These are phyloP conservation scores for Rhodamnia rubescens DNA, from an alignment of 345 rosid genomes.

Conservation along the genomic window DNA sequence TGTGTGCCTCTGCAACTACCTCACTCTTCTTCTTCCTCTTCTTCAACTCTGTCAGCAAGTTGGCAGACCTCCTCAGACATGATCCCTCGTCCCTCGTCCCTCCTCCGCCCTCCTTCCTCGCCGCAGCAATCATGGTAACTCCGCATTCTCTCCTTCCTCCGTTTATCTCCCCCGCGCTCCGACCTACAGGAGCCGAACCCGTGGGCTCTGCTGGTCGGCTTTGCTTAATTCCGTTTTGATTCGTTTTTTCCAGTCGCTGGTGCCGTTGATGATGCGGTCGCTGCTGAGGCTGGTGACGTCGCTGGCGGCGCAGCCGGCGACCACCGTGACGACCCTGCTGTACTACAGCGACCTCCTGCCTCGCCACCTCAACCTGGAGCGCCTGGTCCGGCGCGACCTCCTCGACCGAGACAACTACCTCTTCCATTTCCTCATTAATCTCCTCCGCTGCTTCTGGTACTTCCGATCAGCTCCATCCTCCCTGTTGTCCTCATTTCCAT, in stretches of 20 bases:
- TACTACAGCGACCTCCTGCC: conserved; percentile 44
- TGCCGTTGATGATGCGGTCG: conserved; percentile 26
- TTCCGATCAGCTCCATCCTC: not conserved
- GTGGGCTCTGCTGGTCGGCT: not conserved
- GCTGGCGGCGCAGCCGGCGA: conserved; percentile 20
- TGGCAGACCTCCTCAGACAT: not conserved
- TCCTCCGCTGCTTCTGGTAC: conserved; percentile 44
- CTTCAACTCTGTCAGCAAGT: not conserved
- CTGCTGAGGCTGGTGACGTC: conserved; percentile 18
- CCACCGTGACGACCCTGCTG: conserved; percentile 28
- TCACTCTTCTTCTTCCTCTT: not conserved
- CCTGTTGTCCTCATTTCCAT: not conserved
- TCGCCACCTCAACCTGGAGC: conserved; percentile 16
- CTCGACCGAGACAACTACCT: conserved; percentile 34
- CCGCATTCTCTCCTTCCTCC: not conserved
- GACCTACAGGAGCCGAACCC: not conserved
- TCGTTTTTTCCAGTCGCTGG: conserved; percentile 13
- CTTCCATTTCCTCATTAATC: conserved; percentile 39
- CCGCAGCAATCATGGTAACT: not conserved
- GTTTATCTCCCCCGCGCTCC: not conserved
- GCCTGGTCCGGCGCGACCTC: conserved; percentile 32
- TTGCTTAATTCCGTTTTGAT: not conserved
- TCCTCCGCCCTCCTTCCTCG: not conserved
- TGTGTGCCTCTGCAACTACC: not conserved
- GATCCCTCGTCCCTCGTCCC: not conserved